These are phyloP conservation scores for Fusarium tricinctum DNA, from an alignment of 2,329 filamentous ascomycete species.

Conservation along the genomic window DNA sequence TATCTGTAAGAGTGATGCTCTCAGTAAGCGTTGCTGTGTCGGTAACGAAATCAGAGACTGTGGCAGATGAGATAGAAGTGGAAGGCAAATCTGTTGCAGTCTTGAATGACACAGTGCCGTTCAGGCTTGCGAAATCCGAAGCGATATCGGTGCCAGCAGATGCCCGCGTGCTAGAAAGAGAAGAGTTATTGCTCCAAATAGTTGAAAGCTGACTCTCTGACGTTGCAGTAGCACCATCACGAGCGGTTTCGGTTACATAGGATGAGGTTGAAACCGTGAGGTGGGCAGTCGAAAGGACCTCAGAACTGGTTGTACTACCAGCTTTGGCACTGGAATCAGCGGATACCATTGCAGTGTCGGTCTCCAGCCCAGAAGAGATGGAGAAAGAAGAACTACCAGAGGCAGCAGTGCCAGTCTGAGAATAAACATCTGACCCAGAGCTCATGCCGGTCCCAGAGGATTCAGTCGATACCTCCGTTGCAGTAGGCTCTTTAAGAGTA, in stretches of 20 bases:
- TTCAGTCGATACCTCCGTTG: conserved; percentile 1
- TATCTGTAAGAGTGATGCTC: neutral
- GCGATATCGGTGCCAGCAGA: neutral
- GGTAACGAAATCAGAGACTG: neutral
- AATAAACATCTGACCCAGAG: conserved; percentile 7
- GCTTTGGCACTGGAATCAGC: conserved; percentile 40
- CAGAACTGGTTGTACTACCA: conserved; percentile 31
- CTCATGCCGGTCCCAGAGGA: conserved; percentile 4
- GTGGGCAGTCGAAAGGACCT: conserved; percentile 11
- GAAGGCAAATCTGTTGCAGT: conserved; percentile 1
- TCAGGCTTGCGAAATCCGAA: neutral
- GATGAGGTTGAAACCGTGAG: conserved; percentile 16
- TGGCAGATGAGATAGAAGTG: neutral
- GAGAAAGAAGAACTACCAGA: conserved; percentile 4
- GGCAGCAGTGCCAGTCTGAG: neutral
- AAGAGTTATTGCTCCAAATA: neutral
- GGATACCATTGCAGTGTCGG: conserved; percentile 16
- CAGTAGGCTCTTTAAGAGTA: conserved; percentile 11
- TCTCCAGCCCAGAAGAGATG: conserved; percentile 12
- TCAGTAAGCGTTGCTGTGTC: conserved; percentile 2
- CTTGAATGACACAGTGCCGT: neutral
- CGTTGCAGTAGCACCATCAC: neutral
- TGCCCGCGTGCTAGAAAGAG: conserved; percentile 4
- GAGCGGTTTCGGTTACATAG: conserved; percentile 3
- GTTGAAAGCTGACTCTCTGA: neutral